Evolutionary conservation across 2,329 filamentous ascomycete species (phyloP).

Genomic region (Lithohypha guttulata): DNA sequence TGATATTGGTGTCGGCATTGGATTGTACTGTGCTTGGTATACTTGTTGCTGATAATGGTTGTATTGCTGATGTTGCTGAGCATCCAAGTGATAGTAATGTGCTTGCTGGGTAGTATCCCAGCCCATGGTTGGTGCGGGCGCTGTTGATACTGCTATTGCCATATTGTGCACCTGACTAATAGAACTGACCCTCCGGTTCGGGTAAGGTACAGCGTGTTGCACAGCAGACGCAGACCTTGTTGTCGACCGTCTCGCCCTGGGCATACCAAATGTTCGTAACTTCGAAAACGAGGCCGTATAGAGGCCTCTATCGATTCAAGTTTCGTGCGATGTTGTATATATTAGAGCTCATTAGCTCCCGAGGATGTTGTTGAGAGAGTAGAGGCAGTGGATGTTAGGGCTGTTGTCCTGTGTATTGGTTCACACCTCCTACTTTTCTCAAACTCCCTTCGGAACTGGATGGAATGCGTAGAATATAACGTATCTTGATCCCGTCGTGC

Average conservation of each 20-base stretch:
- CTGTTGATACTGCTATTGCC: conserved; percentile 6
- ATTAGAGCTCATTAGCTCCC: conserved; percentile 1
- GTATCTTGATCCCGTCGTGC: conserved; percentile 1
- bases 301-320: conserved; percentile 1
- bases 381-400: background rate
- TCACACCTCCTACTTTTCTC: conserved; percentile 5
- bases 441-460: background rate
- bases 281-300: background rate
- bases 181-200: background rate
- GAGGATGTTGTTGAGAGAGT: conserved; percentile 4
- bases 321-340: background rate
- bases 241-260: conserved; percentile 4
- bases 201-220: conserved; percentile 7
- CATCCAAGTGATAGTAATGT: background rate
- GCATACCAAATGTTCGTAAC: conserved; percentile 4
- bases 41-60: conserved; percentile 1
- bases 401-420: conserved; percentile 9
- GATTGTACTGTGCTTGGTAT: background rate
- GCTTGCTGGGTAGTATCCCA: conserved; percentile 2
- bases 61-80: conserved; percentile 1
- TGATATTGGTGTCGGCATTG: conserved; percentile 12
- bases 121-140: background rate
- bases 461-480: conserved; percentile 4
- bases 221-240: conserved; percentile 2
- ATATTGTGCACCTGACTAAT: background rate